Percentiles rank a stretch among this genome's conserved stretches.
Evolutionary conservation across 805 yeast genomes (phyloP).

Genomic region (Wickerhamiella brachini): DNA sequence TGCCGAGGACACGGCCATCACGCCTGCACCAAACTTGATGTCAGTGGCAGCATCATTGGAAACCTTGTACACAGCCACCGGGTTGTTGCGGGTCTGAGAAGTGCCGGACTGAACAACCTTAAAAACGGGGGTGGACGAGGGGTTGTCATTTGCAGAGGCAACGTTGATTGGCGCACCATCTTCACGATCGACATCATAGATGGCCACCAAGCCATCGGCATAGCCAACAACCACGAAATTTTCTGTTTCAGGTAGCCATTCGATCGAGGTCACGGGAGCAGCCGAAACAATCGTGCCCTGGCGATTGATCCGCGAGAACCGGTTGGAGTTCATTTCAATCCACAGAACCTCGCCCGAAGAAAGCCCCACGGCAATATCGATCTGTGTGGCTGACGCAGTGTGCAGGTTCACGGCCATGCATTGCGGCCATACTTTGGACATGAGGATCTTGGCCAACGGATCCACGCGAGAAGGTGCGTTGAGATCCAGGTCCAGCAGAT

Average conservation of each 20-base stretch:
- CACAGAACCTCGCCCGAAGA: slow-evolving; percentile 55
- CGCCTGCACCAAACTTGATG: slow-evolving; percentile 22
- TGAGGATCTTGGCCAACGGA: slow-evolving; percentile 26
- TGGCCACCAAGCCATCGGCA: slow-evolving; percentile 45
- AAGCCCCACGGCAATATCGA: slow-evolving; percentile 48
- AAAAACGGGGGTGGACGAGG: not conserved
- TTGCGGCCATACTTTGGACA: slow-evolving; percentile 28
- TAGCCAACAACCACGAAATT: slow-evolving; percentile 42
- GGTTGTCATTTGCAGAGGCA: not conserved
- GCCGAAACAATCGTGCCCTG: slow-evolving; percentile 29
- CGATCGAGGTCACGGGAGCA: slow-evolving; percentile 32
- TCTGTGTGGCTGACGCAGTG: slow-evolving; percentile 20
- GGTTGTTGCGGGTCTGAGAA: slow-evolving; percentile 22
- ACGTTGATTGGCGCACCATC: slow-evolving; percentile 22
- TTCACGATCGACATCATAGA: slow-evolving; percentile 38
- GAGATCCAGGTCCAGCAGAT: slow-evolving; percentile 16
- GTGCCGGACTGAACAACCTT: slow-evolving; percentile 1
- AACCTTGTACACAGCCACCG: slow-evolving; percentile 51
- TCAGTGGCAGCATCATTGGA: slow-evolving; percentile 44
- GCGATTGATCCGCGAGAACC: slow-evolving; percentile 40
- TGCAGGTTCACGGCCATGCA: slow-evolving; percentile 24
- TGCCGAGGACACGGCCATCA: slow-evolving; percentile 42
- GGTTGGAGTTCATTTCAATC: slow-evolving; percentile 38
- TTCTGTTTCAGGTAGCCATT: slow-evolving; percentile 34
- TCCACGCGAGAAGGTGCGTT: slow-evolving; percentile 17